Conservation (phyloP, 2,329 filamentous ascomycete genomes). For the Ascochyta koolunga region DNA sequence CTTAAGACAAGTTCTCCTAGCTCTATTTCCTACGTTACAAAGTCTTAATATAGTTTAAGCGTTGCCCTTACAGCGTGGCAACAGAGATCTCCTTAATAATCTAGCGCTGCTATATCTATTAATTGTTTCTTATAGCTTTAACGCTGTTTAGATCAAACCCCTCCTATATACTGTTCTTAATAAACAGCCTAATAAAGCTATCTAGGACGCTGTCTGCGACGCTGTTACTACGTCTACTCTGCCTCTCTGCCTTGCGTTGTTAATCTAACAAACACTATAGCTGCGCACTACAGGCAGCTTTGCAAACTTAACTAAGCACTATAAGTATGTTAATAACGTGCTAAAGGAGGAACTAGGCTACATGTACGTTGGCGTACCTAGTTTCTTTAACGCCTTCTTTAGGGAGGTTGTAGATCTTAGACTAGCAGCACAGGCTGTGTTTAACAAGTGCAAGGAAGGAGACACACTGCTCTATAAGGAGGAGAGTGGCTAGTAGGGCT, state of each 20-base stretch:
- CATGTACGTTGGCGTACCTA: conserved; percentile 25
- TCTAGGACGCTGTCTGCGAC: not conserved
- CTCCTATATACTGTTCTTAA: too few species aligned
- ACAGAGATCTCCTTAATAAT: too few species aligned
- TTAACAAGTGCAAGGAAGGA: conserved; percentile 28
- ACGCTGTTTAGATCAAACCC: too few species aligned
- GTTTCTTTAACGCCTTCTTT: conserved; percentile 32
- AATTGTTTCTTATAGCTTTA: too few species aligned
- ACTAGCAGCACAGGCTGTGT: not conserved
- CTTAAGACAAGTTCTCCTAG: too few species aligned
- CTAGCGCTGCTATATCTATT: too few species aligned
- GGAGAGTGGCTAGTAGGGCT: conserved; percentile 28
- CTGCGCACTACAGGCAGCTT: conserved; percentile 24
- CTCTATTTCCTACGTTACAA: too few species aligned
- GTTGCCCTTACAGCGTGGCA: too few species aligned
- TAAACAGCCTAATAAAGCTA: not conserved
- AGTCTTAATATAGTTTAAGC: too few species aligned
- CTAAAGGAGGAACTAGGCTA: conserved; percentile 27
- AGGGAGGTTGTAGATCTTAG: conserved; percentile 1
- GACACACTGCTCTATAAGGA: conserved; percentile 26
- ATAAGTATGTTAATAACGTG: not conserved
- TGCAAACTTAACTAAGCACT: conserved; percentile 7
- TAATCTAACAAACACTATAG: conserved; percentile 38
- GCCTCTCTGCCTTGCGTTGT: conserved; percentile 31
- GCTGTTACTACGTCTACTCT: conserved; percentile 46